Conservation (phyloP, 2,329 filamentous ascomycete species). For the Alternaria hordeiaustralica region DNA sequence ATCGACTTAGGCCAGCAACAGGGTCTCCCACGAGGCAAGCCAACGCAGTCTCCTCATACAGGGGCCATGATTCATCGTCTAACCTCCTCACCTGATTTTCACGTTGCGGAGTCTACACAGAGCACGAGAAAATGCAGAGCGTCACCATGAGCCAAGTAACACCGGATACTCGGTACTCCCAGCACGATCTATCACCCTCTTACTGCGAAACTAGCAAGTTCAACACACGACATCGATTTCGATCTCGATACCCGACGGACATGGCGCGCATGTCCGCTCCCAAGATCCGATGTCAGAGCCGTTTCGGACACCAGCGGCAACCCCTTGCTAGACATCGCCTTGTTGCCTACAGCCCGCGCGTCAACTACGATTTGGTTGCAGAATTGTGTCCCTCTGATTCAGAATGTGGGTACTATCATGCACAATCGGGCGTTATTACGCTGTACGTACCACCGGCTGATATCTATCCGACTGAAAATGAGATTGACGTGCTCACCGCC, state of each 20-base stretch:
- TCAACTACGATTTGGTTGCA: not conserved
- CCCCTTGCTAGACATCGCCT: not conserved
- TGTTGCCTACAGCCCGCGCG: not conserved
- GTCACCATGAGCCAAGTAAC: not conserved
- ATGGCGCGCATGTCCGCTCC: not conserved
- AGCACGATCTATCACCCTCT: not conserved
- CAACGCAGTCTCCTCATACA: not conserved
- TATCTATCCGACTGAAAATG: not conserved
- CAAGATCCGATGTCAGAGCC: not conserved
- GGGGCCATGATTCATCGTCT: not conserved
- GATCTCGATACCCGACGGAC: not conserved
- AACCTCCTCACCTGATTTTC: not conserved
- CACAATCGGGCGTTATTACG: not conserved
- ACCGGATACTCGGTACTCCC: not conserved
- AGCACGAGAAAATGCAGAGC: not conserved
- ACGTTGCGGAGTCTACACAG: not conserved
- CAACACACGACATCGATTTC: not conserved
- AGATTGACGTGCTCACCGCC: conserved; percentile 5
- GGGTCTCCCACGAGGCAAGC: not conserved
- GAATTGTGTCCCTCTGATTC: not conserved
- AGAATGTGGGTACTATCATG: conserved; percentile 3
- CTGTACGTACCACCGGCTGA: conserved; percentile 8
- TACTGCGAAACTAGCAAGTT: not conserved
- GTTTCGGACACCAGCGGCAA: not conserved
- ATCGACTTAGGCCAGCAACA: not conserved